Conservation (phyloP, 352 stramenopile genomes). For the Aphanomyces euteiches region DNA sequence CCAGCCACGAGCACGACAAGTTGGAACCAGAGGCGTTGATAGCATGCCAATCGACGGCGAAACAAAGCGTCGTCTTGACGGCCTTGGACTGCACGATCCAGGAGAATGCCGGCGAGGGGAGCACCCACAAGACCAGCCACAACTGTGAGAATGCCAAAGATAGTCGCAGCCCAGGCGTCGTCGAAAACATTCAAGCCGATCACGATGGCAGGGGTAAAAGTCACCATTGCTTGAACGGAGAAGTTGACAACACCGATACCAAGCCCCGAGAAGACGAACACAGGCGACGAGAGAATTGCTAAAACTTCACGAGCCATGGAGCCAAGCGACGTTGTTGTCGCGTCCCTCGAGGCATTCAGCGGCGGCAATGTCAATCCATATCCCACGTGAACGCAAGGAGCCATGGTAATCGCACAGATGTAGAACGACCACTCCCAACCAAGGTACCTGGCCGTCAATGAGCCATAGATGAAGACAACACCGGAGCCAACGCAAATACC, state of each 20-base stretch:
- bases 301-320: background rate
- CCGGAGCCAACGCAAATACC: slow-evolving; percentile 54
- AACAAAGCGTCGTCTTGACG: background rate
- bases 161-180: background rate
- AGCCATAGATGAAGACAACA: slow-evolving; percentile 47
- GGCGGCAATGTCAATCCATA: background rate
- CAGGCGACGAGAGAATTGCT: slow-evolving; percentile 27
- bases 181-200: slow-evolving; percentile 14
- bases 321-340: background rate
- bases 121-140: slow-evolving; percentile 33
- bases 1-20: slow-evolving; percentile 33
- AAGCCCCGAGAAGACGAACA: slow-evolving; percentile 40
- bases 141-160: slow-evolving; percentile 18
- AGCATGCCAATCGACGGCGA: slow-evolving; percentile 2
- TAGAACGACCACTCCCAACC: slow-evolving; percentile 51
- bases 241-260: slow-evolving; percentile 42
- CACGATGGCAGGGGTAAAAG: slow-evolving; percentile 17
- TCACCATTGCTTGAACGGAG: slow-evolving; percentile 37
- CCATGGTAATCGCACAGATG: slow-evolving; percentile 35
- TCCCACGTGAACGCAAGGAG: background rate
- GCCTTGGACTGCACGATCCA: background rate
- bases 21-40: slow-evolving; percentile 43
- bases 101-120: slow-evolving; percentile 43
- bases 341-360: background rate
- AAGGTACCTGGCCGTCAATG: slow-evolving; percentile 28